Base-by-base conservation (phyloP, 2,329 filamentous ascomycete genomes). In the Colletotrichum somersetense region DNA sequence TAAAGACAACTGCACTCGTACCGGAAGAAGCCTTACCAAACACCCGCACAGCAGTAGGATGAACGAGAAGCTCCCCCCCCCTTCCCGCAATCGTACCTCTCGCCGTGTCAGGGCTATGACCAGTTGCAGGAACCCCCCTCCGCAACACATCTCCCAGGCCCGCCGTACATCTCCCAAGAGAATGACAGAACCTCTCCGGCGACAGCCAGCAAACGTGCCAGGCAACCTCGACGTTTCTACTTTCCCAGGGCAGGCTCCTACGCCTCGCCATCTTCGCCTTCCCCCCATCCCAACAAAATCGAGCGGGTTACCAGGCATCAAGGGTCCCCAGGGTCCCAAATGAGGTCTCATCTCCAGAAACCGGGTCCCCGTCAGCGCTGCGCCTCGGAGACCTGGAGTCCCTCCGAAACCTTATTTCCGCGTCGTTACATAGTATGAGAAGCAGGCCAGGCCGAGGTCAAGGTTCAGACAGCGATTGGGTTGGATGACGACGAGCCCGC, bases 261-360 rank as follows among this genome's bases (percentile, higher is more conserved):
- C 20, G 5, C 26, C 33, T 56, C 53, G 53, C 33, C 20, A 2
- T 5, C 53, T 35, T n/a, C 18, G 52, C 53, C 53, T 2, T 14
- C 53, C 20, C 3, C 5, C 8, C n/a, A 40, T 5, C 20, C 12
- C 53, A 33, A 5, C 30, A 20, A 14, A 57, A 57, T 40, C 33
- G 23, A 20, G 33, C 33, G 53, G 33, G 11, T 23, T 30, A 12
- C n/a, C 53, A 18, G 53, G 20, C 33, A 40, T 52, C 20, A 33
- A 20, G 58, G 58, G 48, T 11, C 3, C 12, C 38, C 38, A 4
- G 58, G 58, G 48, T 48, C 18, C 8, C n/a, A 62, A 52, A 50
- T 38, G 59, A 62, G 50, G 59, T n/a, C 20, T 62, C 44, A 52
- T 40, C 59, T 62, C 44, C 30, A 62, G 12, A 48, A 62, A 2